Evolutionary conservation across 2,329 filamentous ascomycete species (phyloP), one percentile per base, ranked within the genome.

Genomic region (Sarocladiaceae sp.): DNA sequence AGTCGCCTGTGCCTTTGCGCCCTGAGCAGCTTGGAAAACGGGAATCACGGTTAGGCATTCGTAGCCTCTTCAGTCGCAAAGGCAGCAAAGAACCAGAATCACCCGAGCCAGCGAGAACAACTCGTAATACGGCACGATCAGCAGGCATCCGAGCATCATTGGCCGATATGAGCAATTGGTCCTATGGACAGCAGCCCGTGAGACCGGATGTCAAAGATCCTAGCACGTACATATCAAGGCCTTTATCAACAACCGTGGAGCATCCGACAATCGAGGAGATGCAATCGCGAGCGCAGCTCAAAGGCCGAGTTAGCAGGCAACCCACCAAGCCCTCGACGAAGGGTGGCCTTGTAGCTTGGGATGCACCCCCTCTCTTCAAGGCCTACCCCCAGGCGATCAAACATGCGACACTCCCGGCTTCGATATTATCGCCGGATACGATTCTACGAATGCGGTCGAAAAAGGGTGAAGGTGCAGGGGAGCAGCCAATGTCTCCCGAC

Each of bases 321-420:
- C 21, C 48, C 3, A 21, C 18, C 45, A 35, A 34, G n/a, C 26
- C 21, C 11, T 24, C 33, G 19, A 16, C 15, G 18, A 56, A 60
- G 45, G 63, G 62, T 21, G 56, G 61, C 3, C 50, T 70, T 19
- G 61, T 65, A 3, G 62, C 64, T 11, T 87, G 82, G 82, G 75
- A 78, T 45, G 76, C 82, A 13, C 86, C 88, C 6, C 86, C 88
- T 2, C 67, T 96, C 11, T 94, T 90, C 60, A 85, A 95, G 60
- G 88, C 87, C 11, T 95, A 89, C 58, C 84, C 87, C 0, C 89
- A 95, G 62, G 81, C 88, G 3, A 75, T 88, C 52, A 89, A 85
- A 56, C 79, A 93, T 60, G 81, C 79, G 10, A 80, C 76, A 13
- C 69, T 95, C 3, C 76, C 82, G 20, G 76, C 84, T 13, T 83